These are phyloP conservation scores for Penicillium sp. DNA, from an alignment of 2,329 filamentous ascomycete genomes.

Conservation along the genomic window DNA sequence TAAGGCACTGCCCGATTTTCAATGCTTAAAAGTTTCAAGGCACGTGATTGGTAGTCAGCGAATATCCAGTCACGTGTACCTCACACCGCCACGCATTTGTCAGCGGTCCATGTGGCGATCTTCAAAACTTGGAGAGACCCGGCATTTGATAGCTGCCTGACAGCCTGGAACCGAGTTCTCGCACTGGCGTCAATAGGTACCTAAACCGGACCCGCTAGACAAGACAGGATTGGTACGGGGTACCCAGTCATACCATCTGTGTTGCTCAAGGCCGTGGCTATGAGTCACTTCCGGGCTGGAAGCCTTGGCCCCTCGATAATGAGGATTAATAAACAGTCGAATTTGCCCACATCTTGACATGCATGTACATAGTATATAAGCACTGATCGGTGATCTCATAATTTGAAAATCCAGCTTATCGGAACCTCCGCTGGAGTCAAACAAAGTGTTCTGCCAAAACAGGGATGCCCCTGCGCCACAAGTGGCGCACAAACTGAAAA, in stretches of 20 bases:
- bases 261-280: background rate
- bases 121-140: background rate
- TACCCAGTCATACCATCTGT: constrained; percentile 2
- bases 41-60: background rate
- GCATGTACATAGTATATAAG: constrained; percentile 16
- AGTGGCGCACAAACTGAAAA: constrained; percentile 13
- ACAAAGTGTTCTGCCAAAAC: background rate
- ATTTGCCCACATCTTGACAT: constrained; percentile 4
- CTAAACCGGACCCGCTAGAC: constrained; percentile 4
- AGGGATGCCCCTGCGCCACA: constrained; percentile 15
- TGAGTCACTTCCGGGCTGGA: constrained; percentile 6
- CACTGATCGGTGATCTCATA: constrained; percentile 1
- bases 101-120: constrained; percentile 2
- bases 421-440: constrained; percentile 10
- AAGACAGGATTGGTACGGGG: constrained; percentile 2
- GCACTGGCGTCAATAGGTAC: constrained; percentile 1
- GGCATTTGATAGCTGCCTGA: constrained; percentile 5
- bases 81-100: constrained; percentile 12
- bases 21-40: background rate
- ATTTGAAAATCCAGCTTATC: constrained; percentile 2
- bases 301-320: background rate
- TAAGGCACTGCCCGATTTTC: constrained; percentile 2
- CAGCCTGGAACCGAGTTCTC: background rate
- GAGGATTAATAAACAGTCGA: constrained; percentile 1
- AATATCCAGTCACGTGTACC: background rate